Evolutionary conservation across 148 eudicot species (phyloP).

Genomic region (Chenopodium quinoa): DNA sequence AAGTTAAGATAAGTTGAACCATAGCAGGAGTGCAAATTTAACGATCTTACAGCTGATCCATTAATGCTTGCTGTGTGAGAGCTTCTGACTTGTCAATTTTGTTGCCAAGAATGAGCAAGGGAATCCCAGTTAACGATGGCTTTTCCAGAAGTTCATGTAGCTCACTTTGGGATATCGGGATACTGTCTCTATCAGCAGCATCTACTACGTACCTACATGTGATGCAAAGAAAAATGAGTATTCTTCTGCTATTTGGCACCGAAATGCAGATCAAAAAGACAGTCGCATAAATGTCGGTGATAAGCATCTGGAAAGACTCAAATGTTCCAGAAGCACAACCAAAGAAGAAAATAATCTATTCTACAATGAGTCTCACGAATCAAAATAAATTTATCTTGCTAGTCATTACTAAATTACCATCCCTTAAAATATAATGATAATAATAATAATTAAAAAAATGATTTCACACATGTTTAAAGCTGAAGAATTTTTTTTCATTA

Average conservation of each 20-base stretch:
- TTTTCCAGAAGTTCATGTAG: conserved; percentile 73
- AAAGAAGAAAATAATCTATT: neutral
- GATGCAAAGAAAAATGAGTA: neutral
- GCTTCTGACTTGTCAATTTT: conserved; percentile 92
- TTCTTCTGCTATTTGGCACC: neutral
- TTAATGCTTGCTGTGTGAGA: conserved; percentile 66
- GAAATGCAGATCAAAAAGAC: neutral
- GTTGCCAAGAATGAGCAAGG: conserved; percentile 80
- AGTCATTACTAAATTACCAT: neutral
- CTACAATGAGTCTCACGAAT: neutral
- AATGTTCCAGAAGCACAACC: neutral
- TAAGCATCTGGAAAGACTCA: neutral
- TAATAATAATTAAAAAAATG: neutral
- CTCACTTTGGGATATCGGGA: conserved; percentile 71
- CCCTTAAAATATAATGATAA: too few species aligned
- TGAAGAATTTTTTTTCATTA: neutral
- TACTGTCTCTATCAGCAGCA: conserved; percentile 85
- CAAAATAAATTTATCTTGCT: neutral
- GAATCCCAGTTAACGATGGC: conserved; percentile 70
- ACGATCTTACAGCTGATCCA: conserved; percentile 75
- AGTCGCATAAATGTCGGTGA: neutral
- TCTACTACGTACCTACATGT: conserved; percentile 81
- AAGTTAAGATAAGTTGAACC: neutral
- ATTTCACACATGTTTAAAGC: neutral
- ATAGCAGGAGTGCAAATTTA: neutral